Conservation (phyloP, 768 basidiomycete genomes). For the Lentinula raphanica region DNA sequence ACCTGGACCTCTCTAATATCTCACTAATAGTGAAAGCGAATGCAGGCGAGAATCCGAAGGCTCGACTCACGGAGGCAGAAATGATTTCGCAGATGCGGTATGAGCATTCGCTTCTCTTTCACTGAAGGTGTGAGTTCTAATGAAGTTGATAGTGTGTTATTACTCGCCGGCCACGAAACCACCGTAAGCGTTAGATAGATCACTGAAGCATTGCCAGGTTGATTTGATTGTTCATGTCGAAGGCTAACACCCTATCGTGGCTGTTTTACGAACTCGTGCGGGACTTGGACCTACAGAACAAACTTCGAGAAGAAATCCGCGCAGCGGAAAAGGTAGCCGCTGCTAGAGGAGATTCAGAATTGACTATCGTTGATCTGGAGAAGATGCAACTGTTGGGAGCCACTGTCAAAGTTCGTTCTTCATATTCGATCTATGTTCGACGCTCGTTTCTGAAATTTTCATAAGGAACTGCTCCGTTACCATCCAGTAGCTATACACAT, state of each 20-base stretch:
- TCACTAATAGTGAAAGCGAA: slow-evolving; percentile 14
- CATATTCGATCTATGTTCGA: not conserved
- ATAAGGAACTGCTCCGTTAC: slow-evolving; percentile 41
- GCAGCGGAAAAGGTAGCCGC: not conserved
- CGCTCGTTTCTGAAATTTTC: not conserved
- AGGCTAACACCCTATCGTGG: not conserved
- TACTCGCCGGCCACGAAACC: slow-evolving; percentile 2
- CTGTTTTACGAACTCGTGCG: slow-evolving; percentile 2
- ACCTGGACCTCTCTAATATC: not conserved
- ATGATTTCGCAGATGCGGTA: slow-evolving; percentile 23
- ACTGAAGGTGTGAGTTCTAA: too few relatives aligned
- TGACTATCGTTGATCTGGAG: slow-evolving; percentile 41
- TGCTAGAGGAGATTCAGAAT: slow-evolving; percentile 20
- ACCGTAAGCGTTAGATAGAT: too few relatives aligned
- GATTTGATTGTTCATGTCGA: not conserved
- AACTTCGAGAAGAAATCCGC: slow-evolving; percentile 3
- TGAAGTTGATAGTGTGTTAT: not conserved
- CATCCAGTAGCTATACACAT: slow-evolving; percentile 33
- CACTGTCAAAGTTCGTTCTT: slow-evolving; percentile 35
- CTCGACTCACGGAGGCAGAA: slow-evolving; percentile 18
- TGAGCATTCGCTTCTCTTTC: not conserved
- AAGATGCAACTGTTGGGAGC: slow-evolving; percentile 43
- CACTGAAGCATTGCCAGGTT: too few relatives aligned
- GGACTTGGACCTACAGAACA: not conserved
- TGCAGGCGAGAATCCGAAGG: slow-evolving; percentile 11